Percentiles rank a stretch among this genome's conserved stretches.
Evolutionary conservation across 345 rosid species (phyloP).

Genomic region (Eucalyptus caleyi): DNA sequence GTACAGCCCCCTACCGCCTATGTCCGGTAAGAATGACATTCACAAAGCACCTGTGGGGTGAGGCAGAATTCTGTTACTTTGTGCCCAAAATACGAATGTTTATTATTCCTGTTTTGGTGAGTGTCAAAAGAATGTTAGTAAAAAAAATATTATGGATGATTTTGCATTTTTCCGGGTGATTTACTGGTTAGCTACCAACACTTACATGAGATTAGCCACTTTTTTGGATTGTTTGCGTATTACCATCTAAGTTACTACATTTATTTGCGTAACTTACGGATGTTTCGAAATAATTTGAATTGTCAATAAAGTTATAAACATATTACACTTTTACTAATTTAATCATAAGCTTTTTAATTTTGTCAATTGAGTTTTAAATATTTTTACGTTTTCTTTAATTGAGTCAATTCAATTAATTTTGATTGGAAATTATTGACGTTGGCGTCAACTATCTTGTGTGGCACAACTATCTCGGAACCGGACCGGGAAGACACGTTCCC

Average conservation of each 20-base stretch:
- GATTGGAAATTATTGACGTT: too few species aligned
- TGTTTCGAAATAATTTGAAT: not conserved
- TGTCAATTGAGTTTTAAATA: too few species aligned
- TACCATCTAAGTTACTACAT: not conserved
- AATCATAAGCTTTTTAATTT: too few species aligned
- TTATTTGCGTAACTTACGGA: not conserved
- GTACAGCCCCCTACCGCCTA: not conserved
- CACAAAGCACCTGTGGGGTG: not conserved
- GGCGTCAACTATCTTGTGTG: too few species aligned
- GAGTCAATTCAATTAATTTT: too few species aligned
- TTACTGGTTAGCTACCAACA: not conserved
- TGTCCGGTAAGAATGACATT: not conserved
- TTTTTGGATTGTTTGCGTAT: not conserved
- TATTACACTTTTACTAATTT: too few species aligned
- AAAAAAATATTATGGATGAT: not conserved
- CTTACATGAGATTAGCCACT: not conserved
- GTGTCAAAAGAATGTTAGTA: not conserved
- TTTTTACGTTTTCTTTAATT: fast-evolving
- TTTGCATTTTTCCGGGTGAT: not conserved
- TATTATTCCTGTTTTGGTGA: not conserved
- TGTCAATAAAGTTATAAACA: too few species aligned
- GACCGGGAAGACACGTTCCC: fast-evolving
- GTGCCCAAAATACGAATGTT: not conserved
- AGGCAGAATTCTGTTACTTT: not conserved
- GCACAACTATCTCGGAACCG: too few species aligned